Conservation (phyloP, 2,329 filamentous ascomycete genomes). For the Fusarium sp. region DNA sequence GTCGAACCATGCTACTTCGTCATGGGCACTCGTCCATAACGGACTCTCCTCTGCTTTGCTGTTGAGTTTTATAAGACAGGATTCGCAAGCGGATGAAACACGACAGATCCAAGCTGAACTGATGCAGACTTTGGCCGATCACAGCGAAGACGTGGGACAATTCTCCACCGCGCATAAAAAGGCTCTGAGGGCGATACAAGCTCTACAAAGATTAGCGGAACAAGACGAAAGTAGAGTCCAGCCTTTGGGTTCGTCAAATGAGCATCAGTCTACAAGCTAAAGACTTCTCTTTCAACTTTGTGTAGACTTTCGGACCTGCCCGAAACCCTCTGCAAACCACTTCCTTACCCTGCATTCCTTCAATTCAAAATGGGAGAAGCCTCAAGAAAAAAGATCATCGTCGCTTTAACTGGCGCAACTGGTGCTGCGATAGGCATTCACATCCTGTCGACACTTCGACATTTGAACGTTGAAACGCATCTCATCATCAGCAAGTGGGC, state of each 20-base stretch:
- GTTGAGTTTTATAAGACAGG: constrained; percentile 28
- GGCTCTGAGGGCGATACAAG: constrained; percentile 26
- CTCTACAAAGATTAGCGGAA: constrained; percentile 11
- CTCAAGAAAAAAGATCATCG: constrained; percentile 52
- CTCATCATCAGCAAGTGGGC: constrained; percentile 63
- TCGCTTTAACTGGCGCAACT: constrained; percentile 64
- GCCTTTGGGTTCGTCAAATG: not conserved
- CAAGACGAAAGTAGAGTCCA: not conserved
- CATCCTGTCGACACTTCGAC: constrained; percentile 54
- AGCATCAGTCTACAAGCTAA: not conserved
- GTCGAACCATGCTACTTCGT: constrained; percentile 27
- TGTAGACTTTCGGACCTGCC: accelerated
- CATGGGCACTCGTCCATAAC: constrained; percentile 40
- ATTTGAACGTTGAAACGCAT: constrained; percentile 60
- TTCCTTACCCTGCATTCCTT: too few species aligned
- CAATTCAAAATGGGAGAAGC: constrained; percentile 2
- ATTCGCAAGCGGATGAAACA: constrained; percentile 8
- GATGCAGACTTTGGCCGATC: constrained; percentile 17
- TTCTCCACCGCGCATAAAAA: constrained; percentile 33
- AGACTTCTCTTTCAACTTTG: not conserved
- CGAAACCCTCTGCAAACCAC: not conserved
- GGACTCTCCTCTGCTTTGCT: constrained; percentile 34
- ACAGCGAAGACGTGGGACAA: constrained; percentile 7
- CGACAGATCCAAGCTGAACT: constrained; percentile 33
- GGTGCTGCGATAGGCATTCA: constrained; percentile 59